phyloP scores from a whole-genome alignment of 345 rosid species.

The Hibiscus tridactylites region DNA sequence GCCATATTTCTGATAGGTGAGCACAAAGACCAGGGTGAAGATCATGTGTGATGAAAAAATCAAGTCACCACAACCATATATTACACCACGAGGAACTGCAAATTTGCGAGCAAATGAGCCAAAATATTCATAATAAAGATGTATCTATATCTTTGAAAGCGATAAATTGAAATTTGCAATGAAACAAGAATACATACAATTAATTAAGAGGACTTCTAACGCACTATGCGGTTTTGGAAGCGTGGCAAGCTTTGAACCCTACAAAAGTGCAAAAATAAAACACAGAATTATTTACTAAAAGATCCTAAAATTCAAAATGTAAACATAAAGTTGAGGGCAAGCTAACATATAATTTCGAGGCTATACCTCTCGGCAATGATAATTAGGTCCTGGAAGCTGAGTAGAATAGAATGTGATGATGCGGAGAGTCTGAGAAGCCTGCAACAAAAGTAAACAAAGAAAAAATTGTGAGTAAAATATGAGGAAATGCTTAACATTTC shows the following conservation, averaged over 20 bases:
- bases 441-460: conserved; percentile 16
- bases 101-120: conserved; percentile 24
- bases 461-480: conserved; percentile 12
- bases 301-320: neutral
- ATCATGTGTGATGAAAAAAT: conserved; percentile 99
- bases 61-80: conserved; percentile 95
- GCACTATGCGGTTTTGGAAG: conserved; percentile 71
- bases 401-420: conserved; percentile 87
- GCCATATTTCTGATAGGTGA: conserved; percentile 91
- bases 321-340: neutral
- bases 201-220: conserved; percentile 62
- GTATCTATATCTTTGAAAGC: neutral
- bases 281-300: neutral
- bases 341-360: conserved; percentile 2
- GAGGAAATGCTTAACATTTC: neutral
- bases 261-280: conserved; percentile 25
- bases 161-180: neutral
- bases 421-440: conserved; percentile 89
- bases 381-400: conserved; percentile 22
- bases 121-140: neutral
- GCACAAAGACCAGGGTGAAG: conserved; percentile 88
- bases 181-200: conserved; percentile 44
- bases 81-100: conserved; percentile 90
- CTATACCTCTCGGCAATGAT: conserved; percentile 20
- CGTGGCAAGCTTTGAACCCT: conserved; percentile 85